These are phyloP conservation scores for Panicum hallii DNA, from an alignment of 202 grass and related monocot species.

Conservation along the genomic window DNA sequence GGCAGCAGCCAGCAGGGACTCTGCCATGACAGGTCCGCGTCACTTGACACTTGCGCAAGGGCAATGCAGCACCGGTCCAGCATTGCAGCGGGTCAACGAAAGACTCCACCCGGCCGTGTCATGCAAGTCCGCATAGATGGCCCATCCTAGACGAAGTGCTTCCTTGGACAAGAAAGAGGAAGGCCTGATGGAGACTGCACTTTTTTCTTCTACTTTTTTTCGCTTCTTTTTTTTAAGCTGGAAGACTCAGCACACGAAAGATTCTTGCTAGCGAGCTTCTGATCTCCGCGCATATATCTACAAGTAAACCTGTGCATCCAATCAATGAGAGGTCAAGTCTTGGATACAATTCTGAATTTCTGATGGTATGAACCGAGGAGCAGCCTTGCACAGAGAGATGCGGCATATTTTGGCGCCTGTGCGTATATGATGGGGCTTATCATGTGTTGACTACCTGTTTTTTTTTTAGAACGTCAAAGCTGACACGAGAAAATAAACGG, in stretches of 20 bases:
- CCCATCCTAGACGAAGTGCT: neutral
- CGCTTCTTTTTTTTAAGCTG: too few species aligned
- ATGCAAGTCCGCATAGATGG: neutral
- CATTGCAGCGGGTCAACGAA: slow-evolving; percentile 31
- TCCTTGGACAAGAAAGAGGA: neutral
- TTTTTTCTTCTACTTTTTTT: too few species aligned
- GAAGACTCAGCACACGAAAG: neutral
- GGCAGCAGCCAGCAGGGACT: neutral
- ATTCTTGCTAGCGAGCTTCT: neutral
- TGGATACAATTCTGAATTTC: neutral
- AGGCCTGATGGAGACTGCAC: neutral
- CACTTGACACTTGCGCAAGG: neutral
- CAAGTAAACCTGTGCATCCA: neutral
- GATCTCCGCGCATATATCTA: neutral
- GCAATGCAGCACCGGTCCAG: neutral
- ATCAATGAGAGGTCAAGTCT: neutral
- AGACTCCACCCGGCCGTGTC: neutral
- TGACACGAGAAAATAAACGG: neutral
- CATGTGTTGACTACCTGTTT: neutral
- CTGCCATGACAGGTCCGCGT: too few species aligned
- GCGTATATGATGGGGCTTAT: neutral
- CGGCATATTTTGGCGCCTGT: neutral
- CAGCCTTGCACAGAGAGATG: neutral
- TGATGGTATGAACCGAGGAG: neutral
- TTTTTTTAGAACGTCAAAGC: neutral